Conservation (phyloP, 768 basidiomycete genomes). For the Gloeopeniophorella convolvens region DNA sequence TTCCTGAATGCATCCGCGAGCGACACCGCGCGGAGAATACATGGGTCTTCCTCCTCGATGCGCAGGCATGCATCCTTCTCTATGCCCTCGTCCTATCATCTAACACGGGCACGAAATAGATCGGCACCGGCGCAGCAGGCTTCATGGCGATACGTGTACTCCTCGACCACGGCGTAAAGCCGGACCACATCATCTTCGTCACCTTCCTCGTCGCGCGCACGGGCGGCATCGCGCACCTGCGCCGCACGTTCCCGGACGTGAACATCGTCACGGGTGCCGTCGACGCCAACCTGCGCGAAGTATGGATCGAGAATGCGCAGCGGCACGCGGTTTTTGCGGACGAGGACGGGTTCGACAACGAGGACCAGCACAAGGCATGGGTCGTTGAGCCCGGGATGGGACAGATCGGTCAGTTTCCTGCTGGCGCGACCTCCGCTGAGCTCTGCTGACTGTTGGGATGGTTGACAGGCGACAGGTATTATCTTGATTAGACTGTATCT, state of each 20-base stretch:
- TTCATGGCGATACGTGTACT: constrained; percentile 95
- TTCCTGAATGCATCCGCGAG: constrained; percentile 68
- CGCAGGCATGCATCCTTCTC: constrained; percentile 47
- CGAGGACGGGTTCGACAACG: constrained; percentile 20
- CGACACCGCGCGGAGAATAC: constrained; percentile 57
- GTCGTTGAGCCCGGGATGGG: constrained; percentile 86
- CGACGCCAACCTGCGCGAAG: constrained; percentile 70
- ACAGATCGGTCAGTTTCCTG: constrained; percentile 61
- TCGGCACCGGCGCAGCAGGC: constrained; percentile 87
- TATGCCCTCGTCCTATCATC: neutral
- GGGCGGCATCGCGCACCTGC: constrained; percentile 73
- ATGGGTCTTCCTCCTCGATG: constrained; percentile 86
- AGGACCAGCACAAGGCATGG: constrained; percentile 61
- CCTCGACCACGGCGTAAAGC: constrained; percentile 84
- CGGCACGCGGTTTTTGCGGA: constrained; percentile 31
- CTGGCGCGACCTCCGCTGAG: neutral
- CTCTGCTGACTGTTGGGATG: neutral
- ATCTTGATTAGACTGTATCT: constrained; percentile 22
- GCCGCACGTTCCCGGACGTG: constrained; percentile 79
- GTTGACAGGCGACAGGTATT: constrained; percentile 36
- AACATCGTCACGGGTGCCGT: constrained; percentile 80
- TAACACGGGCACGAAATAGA: constrained; percentile 36
- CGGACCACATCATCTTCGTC: constrained; percentile 83
- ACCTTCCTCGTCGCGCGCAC: constrained; percentile 82
- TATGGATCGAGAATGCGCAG: constrained; percentile 56